A percentile compares a stretch with the other conserved stretches of the same genome.
Evolutionary conservation across 2,329 filamentous ascomycete genomes (phyloP).

Genomic region (Alternaria burnsii): DNA sequence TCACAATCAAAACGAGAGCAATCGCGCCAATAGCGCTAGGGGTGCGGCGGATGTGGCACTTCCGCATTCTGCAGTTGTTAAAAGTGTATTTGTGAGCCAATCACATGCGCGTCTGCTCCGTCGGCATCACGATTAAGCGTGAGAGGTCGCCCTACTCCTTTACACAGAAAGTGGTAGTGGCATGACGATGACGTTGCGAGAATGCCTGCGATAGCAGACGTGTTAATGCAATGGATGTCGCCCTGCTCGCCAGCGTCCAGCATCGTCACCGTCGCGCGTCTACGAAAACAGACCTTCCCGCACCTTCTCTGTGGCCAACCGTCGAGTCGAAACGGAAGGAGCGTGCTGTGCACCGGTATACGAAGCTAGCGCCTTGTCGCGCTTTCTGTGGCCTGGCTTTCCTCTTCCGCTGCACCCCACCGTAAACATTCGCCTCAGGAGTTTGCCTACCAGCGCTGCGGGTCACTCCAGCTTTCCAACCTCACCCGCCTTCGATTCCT

Average conservation of each 20-base stretch:
- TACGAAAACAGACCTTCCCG: background rate
- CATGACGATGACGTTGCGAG: conserved; percentile 17
- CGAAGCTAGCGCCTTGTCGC: conserved; percentile 24
- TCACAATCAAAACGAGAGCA: background rate
- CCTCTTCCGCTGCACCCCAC: conserved; percentile 19
- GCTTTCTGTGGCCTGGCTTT: conserved; percentile 10
- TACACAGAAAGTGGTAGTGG: conserved; percentile 7
- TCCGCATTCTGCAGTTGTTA: conserved; percentile 11
- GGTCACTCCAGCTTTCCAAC: conserved; percentile 7
- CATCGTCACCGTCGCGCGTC: conserved; percentile 9
- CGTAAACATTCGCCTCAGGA: conserved; percentile 25
- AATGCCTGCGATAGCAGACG: conserved; percentile 3
- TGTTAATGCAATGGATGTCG: conserved; percentile 18
- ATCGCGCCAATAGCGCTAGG: background rate
- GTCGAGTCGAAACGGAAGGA: conserved; percentile 16
- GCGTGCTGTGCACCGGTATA: conserved; percentile 21
- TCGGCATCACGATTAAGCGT: background rate
- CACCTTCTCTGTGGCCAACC: conserved; percentile 11
- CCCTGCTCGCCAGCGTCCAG: conserved; percentile 7
- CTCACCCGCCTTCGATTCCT: conserved; percentile 18
- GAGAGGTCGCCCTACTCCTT: background rate
- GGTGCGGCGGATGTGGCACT: conserved; percentile 5
- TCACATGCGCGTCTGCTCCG: background rate
- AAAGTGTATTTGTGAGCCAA: conserved; percentile 9
- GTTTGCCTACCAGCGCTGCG: conserved; percentile 16